Evolutionary conservation across 1,284 basidiomycete species (phyloP), one percentile per base, ranked within the genome.

Genomic region (Sutorius eximius): DNA sequence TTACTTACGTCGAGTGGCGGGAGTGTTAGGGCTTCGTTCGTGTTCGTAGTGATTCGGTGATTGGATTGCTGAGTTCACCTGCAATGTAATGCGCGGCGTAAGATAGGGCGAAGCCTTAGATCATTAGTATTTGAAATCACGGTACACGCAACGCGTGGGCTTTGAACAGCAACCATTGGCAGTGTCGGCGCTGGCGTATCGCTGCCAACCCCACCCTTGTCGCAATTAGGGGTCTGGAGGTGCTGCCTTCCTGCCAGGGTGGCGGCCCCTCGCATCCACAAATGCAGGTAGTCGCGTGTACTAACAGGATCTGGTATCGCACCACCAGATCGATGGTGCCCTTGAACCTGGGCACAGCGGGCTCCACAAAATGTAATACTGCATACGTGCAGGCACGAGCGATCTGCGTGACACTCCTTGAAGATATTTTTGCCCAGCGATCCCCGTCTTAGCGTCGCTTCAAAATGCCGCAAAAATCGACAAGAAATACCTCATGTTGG

Each of bases 271-370:
- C 41, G 43, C 3, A 8, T 24, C 34, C 36, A 37, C 36, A 27
- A 55, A 47, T 41, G 64, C 65, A 63, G 52, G 66, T 11, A 52
- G 29, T 43, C 60, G 52, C 67, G 49, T 70, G 65, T 53, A 48
- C 40, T 47, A 52, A 63, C 40, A 46, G 56, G 56, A 51, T 46
- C 45, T 45, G 33, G 52, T 49, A 16, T 45, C 32, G 43, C 42
- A 44, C 36, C 33, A 51, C 53, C 51, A 51, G 47, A 66, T 48
- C 49, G 32, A 20, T 50, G 24, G 51, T 53, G 20, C 64, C 64
- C 64, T 69, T 48, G 49, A 34, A 48, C 64, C 63, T 57, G 53
- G 56, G 54, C 49, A 47, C 49, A 37, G 40, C 10, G 11, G 18
- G 48, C 60, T 42, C 59, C 57, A 57, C 51, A 38, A 40, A 43